Evolutionary conservation across 768 basidiomycete species (phyloP), one percentile per base, ranked within the genome.

Genomic region (Pseudohyphozyma bogoriensis): DNA sequence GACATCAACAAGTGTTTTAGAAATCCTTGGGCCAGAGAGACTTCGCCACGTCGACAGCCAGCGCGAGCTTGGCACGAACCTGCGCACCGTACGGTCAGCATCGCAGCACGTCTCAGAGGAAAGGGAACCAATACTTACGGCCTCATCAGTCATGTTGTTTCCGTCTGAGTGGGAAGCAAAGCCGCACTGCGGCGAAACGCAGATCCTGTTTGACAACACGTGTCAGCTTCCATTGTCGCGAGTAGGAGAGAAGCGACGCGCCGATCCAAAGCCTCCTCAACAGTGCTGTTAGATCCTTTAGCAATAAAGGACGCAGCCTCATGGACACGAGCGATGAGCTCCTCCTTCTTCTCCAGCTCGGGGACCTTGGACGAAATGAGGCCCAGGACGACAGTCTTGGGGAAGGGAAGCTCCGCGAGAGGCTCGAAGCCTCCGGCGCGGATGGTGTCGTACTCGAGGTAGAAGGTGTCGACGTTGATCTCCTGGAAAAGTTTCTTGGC

Each of bases 121-220:
- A n/a, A n/a, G n/a, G n/a, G n/a, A n/a, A n/a, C n/a, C n/a, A n/a
- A 33, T 18, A 24, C 36, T 44, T 24, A 44, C 42, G 26, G 22
- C 42, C 22, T 20, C 42, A 44, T 70, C 68, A 7, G 76, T 78
- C 33, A 83, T 64, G 9, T 78, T 77, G 70, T 83, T 82, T 0
- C 81, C 81, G 66, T 82, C 78, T 74, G 79, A 79, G 26, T 80
- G 78, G 0, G 78, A 79, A 12, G 82, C 81, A 67, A 82, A 83
- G 6, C 83, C 83, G 65, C 83, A 84, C 67, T 83, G 82, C 22
- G 81, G 77, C 58, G 80, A 80, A 58, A 83, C 78, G 63, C 78
- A 79, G 13, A 84, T 46, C 12, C 55, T 46, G 22, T 10, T n/a
- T n/a, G n/a, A 46, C 15, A 12, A 8, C 39, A 7, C 40, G 15